Conservation (phyloP, 805 yeast genomes). For the Kuraishia molischiana region DNA sequence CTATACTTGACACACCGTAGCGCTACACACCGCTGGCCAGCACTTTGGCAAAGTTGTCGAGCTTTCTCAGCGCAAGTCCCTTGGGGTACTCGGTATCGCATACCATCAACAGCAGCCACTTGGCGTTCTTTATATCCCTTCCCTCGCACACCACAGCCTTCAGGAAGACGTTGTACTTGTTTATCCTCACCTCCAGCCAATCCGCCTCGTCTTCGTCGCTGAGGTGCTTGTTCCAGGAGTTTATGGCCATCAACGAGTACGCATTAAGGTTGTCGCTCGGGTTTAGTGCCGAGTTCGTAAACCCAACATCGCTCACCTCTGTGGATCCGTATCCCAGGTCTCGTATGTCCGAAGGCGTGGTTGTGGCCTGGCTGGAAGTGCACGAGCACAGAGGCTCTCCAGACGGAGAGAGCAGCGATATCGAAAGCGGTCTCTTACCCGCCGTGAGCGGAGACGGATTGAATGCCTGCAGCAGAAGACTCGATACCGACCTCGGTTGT, state of each 20-base stretch:
- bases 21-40: conserved; percentile 16
- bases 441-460: conserved; percentile 15
- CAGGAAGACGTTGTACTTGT: conserved; percentile 12
- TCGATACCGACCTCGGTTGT: conserved; percentile 16
- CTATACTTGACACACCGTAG: background rate
- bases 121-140: conserved; percentile 10
- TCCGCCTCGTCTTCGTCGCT: conserved; percentile 1
- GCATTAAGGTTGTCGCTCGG: conserved; percentile 22
- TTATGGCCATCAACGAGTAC: conserved; percentile 16
- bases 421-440: conserved; percentile 14
- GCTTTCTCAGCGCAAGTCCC: conserved; percentile 16
- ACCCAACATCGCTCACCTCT: conserved; percentile 2
- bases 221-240: conserved; percentile 15
- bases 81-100: conserved; percentile 18
- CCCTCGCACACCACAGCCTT: conserved; percentile 1
- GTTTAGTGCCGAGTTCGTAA: conserved; percentile 16
- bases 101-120: conserved; percentile 17
- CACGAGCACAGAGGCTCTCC: conserved; percentile 16
- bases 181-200: conserved; percentile 18
- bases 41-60: conserved; percentile 7
- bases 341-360: background rate
- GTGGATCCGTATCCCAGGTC: background rate
- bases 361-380: background rate
- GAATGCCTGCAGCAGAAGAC: conserved; percentile 17
- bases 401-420: conserved; percentile 18